Conservation (phyloP, 192 early-diverging fungal genomes). For the Gaertneriomyces semiglobifer region DNA sequence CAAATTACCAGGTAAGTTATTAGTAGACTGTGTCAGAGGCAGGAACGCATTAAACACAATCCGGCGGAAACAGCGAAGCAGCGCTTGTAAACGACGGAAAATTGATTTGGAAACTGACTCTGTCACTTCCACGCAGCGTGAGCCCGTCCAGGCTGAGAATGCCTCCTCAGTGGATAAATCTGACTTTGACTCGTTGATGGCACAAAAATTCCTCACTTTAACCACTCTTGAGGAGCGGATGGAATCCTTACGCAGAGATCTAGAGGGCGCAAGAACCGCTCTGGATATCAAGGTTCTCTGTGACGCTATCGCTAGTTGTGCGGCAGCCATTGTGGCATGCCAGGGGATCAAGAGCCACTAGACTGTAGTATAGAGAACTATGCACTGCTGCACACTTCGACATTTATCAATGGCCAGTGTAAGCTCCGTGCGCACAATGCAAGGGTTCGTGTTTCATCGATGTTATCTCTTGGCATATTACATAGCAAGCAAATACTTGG, state of each 20-base stretch:
- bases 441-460: too few species aligned
- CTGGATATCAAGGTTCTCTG: neutral
- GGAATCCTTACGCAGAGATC: conserved; percentile 1
- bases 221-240: conserved; percentile 4
- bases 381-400: too few species aligned
- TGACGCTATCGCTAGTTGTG: conserved; percentile 31
- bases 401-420: too few species aligned
- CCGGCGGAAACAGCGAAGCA: neutral
- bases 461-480: neutral
- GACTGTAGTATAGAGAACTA: neutral
- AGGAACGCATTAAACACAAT: neutral
- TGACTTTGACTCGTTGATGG: too few species aligned
- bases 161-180: too few species aligned
- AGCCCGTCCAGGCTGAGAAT: too few species aligned
- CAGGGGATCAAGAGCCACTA: conserved; percentile 14
- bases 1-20: neutral
- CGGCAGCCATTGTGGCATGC: conserved; percentile 19
- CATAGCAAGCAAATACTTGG: conserved; percentile 71
- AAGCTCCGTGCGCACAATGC: too few species aligned
- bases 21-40: neutral
- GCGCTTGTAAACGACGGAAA: conserved; percentile 4
- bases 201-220: conserved; percentile 1
- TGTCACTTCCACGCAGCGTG: neutral
- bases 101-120: neutral
- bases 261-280: neutral